Conservation (phyloP, 2,329 filamentous ascomycete genomes). For the Neofusicoccum cordaticola region DNA sequence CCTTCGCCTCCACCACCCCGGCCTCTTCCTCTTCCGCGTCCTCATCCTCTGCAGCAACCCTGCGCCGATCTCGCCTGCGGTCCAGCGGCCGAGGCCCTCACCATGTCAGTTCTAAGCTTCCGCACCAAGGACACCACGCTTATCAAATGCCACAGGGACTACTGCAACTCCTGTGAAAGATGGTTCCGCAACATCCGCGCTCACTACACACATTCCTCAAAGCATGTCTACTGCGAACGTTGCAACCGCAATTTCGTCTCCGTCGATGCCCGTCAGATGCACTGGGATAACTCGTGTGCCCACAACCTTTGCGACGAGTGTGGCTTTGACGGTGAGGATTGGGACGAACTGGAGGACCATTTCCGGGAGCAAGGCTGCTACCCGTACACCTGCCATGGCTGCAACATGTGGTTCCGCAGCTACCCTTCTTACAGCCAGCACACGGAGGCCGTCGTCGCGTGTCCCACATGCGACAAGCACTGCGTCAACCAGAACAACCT, state of each 20-base stretch:
- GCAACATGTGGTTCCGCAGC: background rate
- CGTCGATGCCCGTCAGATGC: background rate
- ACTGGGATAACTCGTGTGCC: background rate
- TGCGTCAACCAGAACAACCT: background rate
- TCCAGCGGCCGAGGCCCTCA: background rate
- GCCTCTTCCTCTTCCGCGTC: background rate
- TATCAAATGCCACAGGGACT: background rate
- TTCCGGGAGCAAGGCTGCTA: background rate
- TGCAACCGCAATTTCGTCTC: slow-evolving; percentile 2
- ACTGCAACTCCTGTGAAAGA: background rate
- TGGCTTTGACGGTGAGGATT: background rate
- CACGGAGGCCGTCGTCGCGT: background rate
- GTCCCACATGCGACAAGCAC: background rate
- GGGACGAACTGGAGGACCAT: background rate
- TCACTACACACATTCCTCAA: background rate
- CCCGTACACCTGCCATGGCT: background rate
- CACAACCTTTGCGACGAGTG: slow-evolving; percentile 1
- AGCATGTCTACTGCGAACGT: background rate
- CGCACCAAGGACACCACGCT: background rate
- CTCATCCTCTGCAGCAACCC: background rate
- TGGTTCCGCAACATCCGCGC: slow-evolving; percentile 1
- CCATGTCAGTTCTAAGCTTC: background rate
- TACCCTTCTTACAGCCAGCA: background rate
- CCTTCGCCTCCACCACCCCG: background rate
- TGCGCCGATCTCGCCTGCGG: background rate